A percentile compares a stretch with the other conserved stretches of the same genome.
Conservation (phyloP, 345 rosid genomes). For the Microthlaspi erraticum region DNA sequence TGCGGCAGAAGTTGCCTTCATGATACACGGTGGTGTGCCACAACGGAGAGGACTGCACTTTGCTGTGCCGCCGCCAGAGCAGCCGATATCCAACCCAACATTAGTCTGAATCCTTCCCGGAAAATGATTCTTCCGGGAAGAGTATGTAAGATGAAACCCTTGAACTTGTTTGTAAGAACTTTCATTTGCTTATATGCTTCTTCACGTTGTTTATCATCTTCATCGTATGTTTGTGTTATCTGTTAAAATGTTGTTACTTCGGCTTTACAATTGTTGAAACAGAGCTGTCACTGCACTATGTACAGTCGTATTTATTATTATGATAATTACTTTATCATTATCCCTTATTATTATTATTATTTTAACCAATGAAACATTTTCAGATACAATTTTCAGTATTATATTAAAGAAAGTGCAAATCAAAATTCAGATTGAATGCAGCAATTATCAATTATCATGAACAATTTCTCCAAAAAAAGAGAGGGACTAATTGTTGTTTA, state of each 20-base stretch:
- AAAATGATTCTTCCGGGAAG: slow-evolving; percentile 26
- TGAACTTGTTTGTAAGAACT: slow-evolving; percentile 37
- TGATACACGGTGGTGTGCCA: slow-evolving; percentile 65
- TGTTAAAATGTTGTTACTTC: slow-evolving; percentile 16
- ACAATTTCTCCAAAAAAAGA: neutral
- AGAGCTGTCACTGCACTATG: slow-evolving; percentile 22
- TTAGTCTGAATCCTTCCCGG: slow-evolving; percentile 23
- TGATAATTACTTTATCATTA: neutral
- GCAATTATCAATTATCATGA: neutral
- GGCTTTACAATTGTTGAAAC: slow-evolving; percentile 25
- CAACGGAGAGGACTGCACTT: slow-evolving; percentile 78
- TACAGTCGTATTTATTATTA: slow-evolving; percentile 26
- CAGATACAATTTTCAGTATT: no score
- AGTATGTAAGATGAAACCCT: slow-evolving; percentile 5
- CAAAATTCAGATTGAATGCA: no score
- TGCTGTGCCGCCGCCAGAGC: slow-evolving; percentile 68
- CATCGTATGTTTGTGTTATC: slow-evolving; percentile 25
- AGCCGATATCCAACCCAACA: slow-evolving; percentile 44
- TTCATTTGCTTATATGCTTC: slow-evolving; percentile 32
- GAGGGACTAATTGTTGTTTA: slow-evolving; percentile 6
- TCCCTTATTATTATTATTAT: neutral
- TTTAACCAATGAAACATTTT: no score
- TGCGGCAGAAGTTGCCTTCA: slow-evolving; percentile 89
- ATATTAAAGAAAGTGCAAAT: no score
- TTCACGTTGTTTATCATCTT: slow-evolving; percentile 29